Percentiles rank a stretch among this genome's conserved stretches.
Evolutionary conservation across 768 basidiomycete genomes (phyloP).

Genomic region (Lactifluus subvellereus): DNA sequence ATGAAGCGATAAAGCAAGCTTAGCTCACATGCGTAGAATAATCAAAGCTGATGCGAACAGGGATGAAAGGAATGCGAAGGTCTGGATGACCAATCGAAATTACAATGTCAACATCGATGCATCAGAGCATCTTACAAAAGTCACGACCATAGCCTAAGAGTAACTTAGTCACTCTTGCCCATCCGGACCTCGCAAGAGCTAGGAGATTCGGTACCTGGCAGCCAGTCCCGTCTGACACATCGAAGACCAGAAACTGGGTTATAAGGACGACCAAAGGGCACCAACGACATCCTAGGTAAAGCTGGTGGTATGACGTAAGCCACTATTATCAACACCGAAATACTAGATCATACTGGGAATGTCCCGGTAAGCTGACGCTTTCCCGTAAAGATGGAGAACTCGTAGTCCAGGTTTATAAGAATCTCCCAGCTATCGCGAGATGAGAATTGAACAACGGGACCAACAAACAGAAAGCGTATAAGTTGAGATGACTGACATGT

Average conservation of each 20-base stretch:
- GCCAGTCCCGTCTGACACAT: background rate
- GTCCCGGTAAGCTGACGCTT: conserved; percentile 1
- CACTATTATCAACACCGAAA: background rate
- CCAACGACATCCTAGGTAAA: background rate
- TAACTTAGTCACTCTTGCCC: background rate
- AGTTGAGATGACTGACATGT: background rate
- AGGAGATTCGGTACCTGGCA: background rate
- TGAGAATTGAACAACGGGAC: background rate
- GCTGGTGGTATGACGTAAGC: background rate
- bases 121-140: background rate
- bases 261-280: background rate
- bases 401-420: conserved; percentile 6
- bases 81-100: background rate
- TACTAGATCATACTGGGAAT: background rate
- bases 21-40: conserved; percentile 5
- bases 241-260: background rate
- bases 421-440: conserved; percentile 8
- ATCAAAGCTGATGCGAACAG: conserved; percentile 7
- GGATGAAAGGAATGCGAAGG: conserved; percentile 3
- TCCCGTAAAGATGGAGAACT: background rate
- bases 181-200: background rate
- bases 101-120: background rate
- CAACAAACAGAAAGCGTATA: background rate
- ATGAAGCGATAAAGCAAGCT: background rate
- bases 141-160: background rate